Percentiles rank a stretch among this genome's conserved stretches.
phyloP scores from a whole-genome alignment of 2,329 filamentous ascomycete genomes.

The Aureobasidium mangrovei region DNA sequence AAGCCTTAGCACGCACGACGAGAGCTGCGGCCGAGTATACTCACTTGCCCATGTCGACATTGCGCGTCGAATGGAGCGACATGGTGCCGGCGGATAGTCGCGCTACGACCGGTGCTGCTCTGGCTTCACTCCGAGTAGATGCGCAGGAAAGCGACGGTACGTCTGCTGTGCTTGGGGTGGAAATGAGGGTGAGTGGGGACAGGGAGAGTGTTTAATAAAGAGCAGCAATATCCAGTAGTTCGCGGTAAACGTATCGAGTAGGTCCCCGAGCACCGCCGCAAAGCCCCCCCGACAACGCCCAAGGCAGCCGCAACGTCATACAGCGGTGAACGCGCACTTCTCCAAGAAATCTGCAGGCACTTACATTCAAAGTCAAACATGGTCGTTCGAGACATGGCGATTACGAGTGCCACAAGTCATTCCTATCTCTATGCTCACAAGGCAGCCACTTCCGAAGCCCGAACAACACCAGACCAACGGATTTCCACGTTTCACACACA shows the following conservation, averaged over 20 bases:
- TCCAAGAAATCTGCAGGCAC: neutral
- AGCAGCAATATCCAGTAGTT: slow-evolving; percentile 2
- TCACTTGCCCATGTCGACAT: slow-evolving; percentile 55
- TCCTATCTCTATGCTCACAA: too few species aligned
- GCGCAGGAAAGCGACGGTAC: neutral
- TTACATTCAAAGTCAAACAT: neutral
- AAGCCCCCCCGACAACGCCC: neutral
- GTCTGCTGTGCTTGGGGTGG: neutral
- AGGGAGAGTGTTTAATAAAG: slow-evolving; percentile 4
- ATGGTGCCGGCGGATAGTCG: slow-evolving; percentile 18
- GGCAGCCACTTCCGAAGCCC: too few species aligned
- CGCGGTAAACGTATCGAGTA: neutral
- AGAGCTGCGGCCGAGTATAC: slow-evolving; percentile 29
- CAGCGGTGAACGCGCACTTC: neutral
- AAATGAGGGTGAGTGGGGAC: slow-evolving; percentile 4
- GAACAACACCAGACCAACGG: too few species aligned
- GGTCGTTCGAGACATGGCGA: too few species aligned
- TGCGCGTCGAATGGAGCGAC: slow-evolving; percentile 37
- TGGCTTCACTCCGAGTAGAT: neutral
- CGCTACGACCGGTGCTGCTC: neutral
- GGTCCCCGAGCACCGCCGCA: slow-evolving; percentile 3
- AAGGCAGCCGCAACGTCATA: slow-evolving; percentile 7
- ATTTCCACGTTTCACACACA: neutral
- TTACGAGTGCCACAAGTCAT: too few species aligned
- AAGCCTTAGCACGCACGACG: slow-evolving; percentile 10